These are phyloP conservation scores for Geotrichum citri-aurantii DNA, from an alignment of 1,139 yeast species.

Conservation along the genomic window DNA sequence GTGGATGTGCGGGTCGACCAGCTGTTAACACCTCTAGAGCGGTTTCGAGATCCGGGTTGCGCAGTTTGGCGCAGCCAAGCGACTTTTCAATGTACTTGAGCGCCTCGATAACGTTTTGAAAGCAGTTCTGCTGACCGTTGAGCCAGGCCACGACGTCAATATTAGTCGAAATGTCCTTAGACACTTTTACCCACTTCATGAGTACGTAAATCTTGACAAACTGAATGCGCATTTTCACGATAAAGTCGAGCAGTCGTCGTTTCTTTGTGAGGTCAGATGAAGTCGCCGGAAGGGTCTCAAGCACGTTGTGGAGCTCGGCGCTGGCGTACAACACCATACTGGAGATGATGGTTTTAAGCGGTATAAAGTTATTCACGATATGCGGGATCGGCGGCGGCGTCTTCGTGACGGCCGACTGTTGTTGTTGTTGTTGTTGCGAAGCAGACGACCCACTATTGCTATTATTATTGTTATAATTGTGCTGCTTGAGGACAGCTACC, in stretches of 20 bases:
- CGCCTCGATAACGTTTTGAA: constrained; percentile 57
- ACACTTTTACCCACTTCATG: constrained; percentile 76
- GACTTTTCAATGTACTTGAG: constrained; percentile 57
- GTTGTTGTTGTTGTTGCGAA: background rate
- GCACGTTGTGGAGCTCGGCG: constrained; percentile 54
- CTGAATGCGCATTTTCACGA: constrained; percentile 71
- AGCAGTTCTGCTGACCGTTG: constrained; percentile 69
- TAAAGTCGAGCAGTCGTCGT: constrained; percentile 57
- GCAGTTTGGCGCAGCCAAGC: constrained; percentile 76
- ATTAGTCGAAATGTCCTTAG: constrained; percentile 62
- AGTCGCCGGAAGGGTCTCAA: constrained; percentile 54
- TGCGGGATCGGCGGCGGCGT: constrained; percentile 59
- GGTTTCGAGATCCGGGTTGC: constrained; percentile 82
- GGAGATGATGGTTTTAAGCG: constrained; percentile 53
- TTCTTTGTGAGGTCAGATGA: constrained; percentile 60
- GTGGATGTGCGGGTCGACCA: constrained; percentile 72
- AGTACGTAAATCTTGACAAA: constrained; percentile 77
- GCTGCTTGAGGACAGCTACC: constrained; percentile 8
- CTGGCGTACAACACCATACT: constrained; percentile 59
- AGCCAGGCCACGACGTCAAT: constrained; percentile 88
- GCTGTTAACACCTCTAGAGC: constrained; percentile 76
- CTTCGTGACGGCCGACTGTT: background rate
- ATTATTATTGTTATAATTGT: too few species aligned
- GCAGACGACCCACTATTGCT: background rate
- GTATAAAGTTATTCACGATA: constrained; percentile 62